Evolutionary conservation across 768 basidiomycete species (phyloP), one percentile per base, ranked within the genome.

Genomic region (Russula abietina): DNA sequence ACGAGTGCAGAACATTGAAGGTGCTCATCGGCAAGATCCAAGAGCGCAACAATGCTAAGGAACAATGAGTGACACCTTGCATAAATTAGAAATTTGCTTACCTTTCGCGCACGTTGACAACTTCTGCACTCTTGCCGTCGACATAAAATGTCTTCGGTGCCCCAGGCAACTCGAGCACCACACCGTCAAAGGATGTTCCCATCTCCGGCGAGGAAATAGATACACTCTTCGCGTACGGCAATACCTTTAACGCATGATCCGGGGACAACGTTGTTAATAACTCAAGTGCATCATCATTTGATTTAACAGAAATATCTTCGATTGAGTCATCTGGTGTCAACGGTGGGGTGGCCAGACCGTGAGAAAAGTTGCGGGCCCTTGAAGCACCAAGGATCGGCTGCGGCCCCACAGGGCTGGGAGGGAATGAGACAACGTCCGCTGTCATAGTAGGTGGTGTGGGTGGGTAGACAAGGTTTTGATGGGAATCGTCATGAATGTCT

Each of bases 21-120:
- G 60, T 81, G 85, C 74, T 94, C 93, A 73, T 91, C 90, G 58
- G 93, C 92, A 36, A 93, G 79, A 70, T 95, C 93, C 69, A 95
- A 79, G 48, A 95, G 80, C 50, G 90, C 90, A 36, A 93, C 89
- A 69, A 94, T 86, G 71, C 89, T 93, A 67, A 3, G 49, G 62
- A 59, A 41, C 54, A 50, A 38, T 16, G n/a, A 57, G 19, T 22
- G 53, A 61, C 39, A 55, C 49, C 55, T 45, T 22, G 32, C 41
- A 22, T 56, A 38, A 38, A 53, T 55, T 45, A 48, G 60, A 55
- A 60, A 53, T 10, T 36, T 19, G 43, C 74, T 46, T 68, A 91
- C 90, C 91, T 91, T 79, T 93, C 91, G 67, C 91, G 81, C 49
- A 94, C 77, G 71, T 84, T 88, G 69, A 93, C 86, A 30, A 83